phyloP scores from a whole-genome alignment of 2,329 filamentous ascomycete species.

The Fusarium ambrosium region DNA sequence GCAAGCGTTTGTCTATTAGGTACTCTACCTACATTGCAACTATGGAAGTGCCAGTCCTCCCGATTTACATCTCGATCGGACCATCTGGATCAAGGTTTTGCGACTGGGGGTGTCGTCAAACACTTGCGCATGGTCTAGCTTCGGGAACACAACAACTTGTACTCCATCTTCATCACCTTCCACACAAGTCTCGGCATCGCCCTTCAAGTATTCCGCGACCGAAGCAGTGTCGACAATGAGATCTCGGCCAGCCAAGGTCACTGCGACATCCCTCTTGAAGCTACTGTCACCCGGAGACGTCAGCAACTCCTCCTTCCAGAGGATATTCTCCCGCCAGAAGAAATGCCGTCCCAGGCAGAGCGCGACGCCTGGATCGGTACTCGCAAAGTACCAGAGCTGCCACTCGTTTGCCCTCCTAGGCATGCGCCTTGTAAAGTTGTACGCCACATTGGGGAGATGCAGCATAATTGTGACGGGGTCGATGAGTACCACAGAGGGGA shows the following conservation, averaged over 20 bases:
- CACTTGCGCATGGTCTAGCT: slow-evolving; percentile 74
- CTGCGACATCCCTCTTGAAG: slow-evolving; percentile 61
- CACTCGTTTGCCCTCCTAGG: slow-evolving; percentile 74
- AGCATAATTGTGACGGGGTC: slow-evolving; percentile 77
- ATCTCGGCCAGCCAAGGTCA: slow-evolving; percentile 71
- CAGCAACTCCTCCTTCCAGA: slow-evolving; percentile 76
- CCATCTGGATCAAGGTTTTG: slow-evolving; percentile 48
- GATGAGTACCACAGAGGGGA: slow-evolving; percentile 63
- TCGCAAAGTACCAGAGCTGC: slow-evolving; percentile 79
- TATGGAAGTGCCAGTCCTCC: slow-evolving; percentile 20
- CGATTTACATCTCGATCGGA: slow-evolving; percentile 46
- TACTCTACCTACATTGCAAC: background rate
- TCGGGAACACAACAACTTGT: slow-evolving; percentile 71
- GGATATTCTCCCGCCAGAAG: slow-evolving; percentile 78
- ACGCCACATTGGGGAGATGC: slow-evolving; percentile 78
- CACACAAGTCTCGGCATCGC: slow-evolving; percentile 16
- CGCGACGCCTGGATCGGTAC: slow-evolving; percentile 75
- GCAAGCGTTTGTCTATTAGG: background rate
- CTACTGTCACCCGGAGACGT: slow-evolving; percentile 24
- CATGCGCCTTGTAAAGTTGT: slow-evolving; percentile 73
- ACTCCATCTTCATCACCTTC: slow-evolving; percentile 50
- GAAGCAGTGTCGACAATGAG: slow-evolving; percentile 73
- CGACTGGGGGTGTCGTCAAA: slow-evolving; percentile 59
- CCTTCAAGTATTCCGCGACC: slow-evolving; percentile 68
- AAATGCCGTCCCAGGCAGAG: slow-evolving; percentile 75